Evolutionary conservation across 352 stramenopile species (phyloP).

Genomic region (Phytophthora pistaciae): DNA sequence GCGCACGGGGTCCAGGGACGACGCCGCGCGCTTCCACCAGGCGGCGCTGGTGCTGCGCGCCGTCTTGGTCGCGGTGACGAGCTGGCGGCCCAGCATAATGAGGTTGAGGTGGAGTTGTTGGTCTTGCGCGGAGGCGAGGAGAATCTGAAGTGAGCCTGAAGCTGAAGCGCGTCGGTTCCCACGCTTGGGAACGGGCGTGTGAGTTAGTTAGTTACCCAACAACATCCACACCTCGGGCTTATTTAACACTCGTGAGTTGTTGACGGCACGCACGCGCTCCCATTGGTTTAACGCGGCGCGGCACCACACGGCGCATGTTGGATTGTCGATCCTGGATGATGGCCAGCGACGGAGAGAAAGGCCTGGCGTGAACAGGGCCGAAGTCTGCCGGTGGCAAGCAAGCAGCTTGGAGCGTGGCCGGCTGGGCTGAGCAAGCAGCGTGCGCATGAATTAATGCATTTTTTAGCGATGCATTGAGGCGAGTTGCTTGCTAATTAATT

Average conservation of each 20-base stretch:
- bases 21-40: constrained; percentile 36
- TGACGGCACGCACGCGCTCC: not conserved
- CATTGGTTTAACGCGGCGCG: not conserved
- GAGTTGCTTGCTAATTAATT: too few relatives aligned
- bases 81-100: constrained; percentile 30
- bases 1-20: constrained; percentile 18
- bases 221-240: not conserved
- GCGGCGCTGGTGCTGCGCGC: constrained; percentile 26
- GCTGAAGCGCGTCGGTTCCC: too few relatives aligned
- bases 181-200: not conserved
- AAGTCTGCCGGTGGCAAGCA: not conserved
- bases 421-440: not conserved
- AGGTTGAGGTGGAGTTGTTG: not conserved
- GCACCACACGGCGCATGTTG: not conserved
- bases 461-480: too few relatives aligned
- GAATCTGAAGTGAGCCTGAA: not conserved
- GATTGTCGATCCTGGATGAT: not conserved
- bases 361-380: not conserved
- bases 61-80: constrained; percentile 28
- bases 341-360: not conserved
- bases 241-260: not conserved
- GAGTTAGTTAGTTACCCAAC: not conserved
- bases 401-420: not conserved
- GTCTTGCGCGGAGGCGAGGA: not conserved
- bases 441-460: too few relatives aligned